Evolutionary conservation across 2,329 filamentous ascomycete genomes (phyloP), one percentile per base, ranked within the genome.

Genomic region (Fusarium sp.): DNA sequence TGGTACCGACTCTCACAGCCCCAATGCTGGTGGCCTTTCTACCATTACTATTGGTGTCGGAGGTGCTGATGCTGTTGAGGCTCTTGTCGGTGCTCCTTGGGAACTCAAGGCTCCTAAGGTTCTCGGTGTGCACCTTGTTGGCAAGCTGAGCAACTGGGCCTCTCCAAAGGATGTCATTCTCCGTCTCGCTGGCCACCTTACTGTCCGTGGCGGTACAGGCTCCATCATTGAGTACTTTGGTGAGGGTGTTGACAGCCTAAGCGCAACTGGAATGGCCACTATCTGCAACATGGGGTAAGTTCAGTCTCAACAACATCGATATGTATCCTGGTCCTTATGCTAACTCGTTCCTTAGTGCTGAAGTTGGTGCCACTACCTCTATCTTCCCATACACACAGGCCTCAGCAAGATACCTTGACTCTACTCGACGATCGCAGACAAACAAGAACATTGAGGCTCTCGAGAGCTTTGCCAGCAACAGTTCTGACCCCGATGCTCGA

Each of bases 31-130:
- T 74, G 96, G 96, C 62, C 84, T 98, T 57, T 94, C 92, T 73
- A 94, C 93, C 6, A 93, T 98, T 75, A 96, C 96, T 11, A 98
- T 99, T 78, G 96, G 96, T 79, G 96, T 99, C 34, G 96, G 96
- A 77, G 96, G 96, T 77, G 96, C 96, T 25, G 96, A 99, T 82
- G 96, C 96, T 25, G 96, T 99, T 4, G 96, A 99, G 82, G 96
- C 95, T 10, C 88, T 99, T 42, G 96, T 98, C 4, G 94, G 97
- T 77, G 94, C 94, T 11, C 96, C 96, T 0, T 99, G 96, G 96
- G 96, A 99, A 82, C 84, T 99, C 63, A 98, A 97, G 84, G 96
- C 96, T 7, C 96, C 96, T 18, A 94, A 93, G 80, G 86, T 99
- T 52, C 83, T 98, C 14, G 94, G 94, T 75, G 94, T 98, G 12